Evolutionary conservation across 257 asterid genomes (phyloP), one percentile per base, ranked within the genome.

Genomic region (Apocynum venetum): DNA sequence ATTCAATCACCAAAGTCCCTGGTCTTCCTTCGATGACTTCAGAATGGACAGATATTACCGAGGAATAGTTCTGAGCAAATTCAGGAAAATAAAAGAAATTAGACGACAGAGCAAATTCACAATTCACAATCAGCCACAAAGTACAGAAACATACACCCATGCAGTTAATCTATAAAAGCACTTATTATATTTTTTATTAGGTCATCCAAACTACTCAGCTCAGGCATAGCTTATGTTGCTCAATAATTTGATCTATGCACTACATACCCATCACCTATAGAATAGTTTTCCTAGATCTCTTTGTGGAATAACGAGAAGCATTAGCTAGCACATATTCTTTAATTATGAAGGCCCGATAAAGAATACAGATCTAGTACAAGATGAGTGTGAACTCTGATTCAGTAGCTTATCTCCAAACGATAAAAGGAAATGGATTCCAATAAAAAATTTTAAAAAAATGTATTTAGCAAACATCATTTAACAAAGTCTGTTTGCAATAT

Each of bases 21-120:
- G 80, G 80, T 63, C 82, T 75, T 78, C 82, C 85, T 60, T 78
- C 82, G 51, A 75, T 82, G 71, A 75, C 80, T 82, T 78, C 80
- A 0, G 85, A 75, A 64, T 82, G 85, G 31, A 82, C 85, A 31
- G 85, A 82, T 43, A 82, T 75, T 7, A 82, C 47, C 1, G 80
- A 82, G n/a, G 85, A 82, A 72, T 82, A 82, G 80, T 82, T 71
- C 80, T 80, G 44, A 63, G 80, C 77, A 83, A 70, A 57, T 11
- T 56, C 49, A 71, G 49, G 69, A 7, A 77, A 66, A 64, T 11
- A 17, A 71, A 51, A n/a, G 19, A 77, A 71, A 72, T 70, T 35
- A 51, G 20, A 47, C 1, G 53, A 40, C 36, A 36, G 46, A 25
- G 31, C 31, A 25, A 25, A 25, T 25, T 46, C 49, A 4, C 49